Conservation (phyloP, 2,329 filamentous ascomycete genomes). For the Claviceps fusiformis region DNA sequence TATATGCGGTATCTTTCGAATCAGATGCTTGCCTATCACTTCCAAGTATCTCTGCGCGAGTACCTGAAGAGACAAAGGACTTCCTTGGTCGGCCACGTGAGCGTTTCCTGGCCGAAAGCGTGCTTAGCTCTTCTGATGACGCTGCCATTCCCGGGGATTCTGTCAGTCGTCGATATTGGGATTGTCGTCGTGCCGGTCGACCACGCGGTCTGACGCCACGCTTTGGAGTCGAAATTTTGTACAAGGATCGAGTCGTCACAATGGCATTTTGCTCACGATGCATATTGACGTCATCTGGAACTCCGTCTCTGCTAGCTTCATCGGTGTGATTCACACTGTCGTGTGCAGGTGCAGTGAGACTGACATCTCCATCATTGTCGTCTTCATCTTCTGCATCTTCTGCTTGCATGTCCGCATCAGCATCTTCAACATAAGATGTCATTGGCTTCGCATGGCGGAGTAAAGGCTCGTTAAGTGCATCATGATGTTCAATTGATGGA, state of each 20-base stretch:
- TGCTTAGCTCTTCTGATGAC: neutral
- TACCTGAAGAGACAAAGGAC: neutral
- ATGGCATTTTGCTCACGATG: neutral
- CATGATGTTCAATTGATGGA: neutral
- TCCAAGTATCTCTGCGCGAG: neutral
- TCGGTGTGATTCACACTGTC: neutral
- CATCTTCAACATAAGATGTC: slow-evolving; percentile 35
- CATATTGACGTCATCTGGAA: neutral
- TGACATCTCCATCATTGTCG: slow-evolving; percentile 1
- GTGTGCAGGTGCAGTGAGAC: neutral
- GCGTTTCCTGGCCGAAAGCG: slow-evolving; percentile 6
- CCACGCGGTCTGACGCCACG: slow-evolving; percentile 13
- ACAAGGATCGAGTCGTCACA: neutral
- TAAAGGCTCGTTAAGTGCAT: slow-evolving; percentile 28
- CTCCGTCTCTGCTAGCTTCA: slow-evolving; percentile 6
- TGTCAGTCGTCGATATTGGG: neutral
- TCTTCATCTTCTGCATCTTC: neutral
- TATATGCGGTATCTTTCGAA: neutral
- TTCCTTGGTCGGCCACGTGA: slow-evolving; percentile 17
- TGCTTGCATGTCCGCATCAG: slow-evolving; percentile 24
- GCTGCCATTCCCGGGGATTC: neutral
- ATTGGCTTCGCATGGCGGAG: slow-evolving; percentile 39
- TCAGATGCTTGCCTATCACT: neutral
- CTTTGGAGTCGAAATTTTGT: neutral
- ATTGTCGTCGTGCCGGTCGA: slow-evolving; percentile 19